phyloP scores from a whole-genome alignment of 768 basidiomycete species.

The Mycena polygramma region DNA sequence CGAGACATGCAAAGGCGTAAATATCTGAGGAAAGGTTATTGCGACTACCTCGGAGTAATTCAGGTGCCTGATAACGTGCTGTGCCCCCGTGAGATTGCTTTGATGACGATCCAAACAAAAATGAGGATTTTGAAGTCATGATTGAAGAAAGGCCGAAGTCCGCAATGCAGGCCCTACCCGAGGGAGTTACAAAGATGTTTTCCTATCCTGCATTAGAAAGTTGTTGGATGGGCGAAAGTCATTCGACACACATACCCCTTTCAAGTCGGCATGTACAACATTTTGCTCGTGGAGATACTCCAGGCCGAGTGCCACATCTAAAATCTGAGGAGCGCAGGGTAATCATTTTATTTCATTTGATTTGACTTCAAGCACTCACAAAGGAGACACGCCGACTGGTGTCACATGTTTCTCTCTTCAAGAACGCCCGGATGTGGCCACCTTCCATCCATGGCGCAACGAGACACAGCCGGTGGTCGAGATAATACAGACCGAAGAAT shows the following conservation, averaged over 20 bases:
- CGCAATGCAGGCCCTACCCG: slow-evolving; percentile 58
- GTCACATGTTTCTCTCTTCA: slow-evolving; percentile 14
- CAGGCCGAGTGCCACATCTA: slow-evolving; percentile 34
- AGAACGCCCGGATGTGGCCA: slow-evolving; percentile 41
- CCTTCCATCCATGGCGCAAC: slow-evolving; percentile 47
- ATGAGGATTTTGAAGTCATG: slow-evolving; percentile 35
- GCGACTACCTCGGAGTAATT: slow-evolving; percentile 45
- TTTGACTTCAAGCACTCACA: slow-evolving; percentile 7
- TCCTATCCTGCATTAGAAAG: slow-evolving; percentile 46
- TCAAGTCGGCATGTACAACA: slow-evolving; percentile 39
- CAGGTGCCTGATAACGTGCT: slow-evolving; percentile 43
- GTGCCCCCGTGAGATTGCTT: slow-evolving; percentile 43
- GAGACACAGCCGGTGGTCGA: slow-evolving; percentile 36
- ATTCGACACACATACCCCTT: slow-evolving; percentile 35
- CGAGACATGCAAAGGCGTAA: slow-evolving; percentile 56
- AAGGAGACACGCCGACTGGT: slow-evolving; percentile 20
- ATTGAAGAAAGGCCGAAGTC: slow-evolving; percentile 61
- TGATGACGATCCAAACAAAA: slow-evolving; percentile 39
- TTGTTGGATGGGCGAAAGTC: neutral
- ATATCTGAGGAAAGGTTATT: slow-evolving; percentile 48
- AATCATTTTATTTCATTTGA: too few relatives aligned
- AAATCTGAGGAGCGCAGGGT: slow-evolving; percentile 24
- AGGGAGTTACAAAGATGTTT: slow-evolving; percentile 60
- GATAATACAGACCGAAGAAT: slow-evolving; percentile 40
- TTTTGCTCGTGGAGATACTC: slow-evolving; percentile 33